Base-by-base conservation (phyloP, 768 basidiomycete species). In the Trichaptum fuscoviolaceum region DNA sequence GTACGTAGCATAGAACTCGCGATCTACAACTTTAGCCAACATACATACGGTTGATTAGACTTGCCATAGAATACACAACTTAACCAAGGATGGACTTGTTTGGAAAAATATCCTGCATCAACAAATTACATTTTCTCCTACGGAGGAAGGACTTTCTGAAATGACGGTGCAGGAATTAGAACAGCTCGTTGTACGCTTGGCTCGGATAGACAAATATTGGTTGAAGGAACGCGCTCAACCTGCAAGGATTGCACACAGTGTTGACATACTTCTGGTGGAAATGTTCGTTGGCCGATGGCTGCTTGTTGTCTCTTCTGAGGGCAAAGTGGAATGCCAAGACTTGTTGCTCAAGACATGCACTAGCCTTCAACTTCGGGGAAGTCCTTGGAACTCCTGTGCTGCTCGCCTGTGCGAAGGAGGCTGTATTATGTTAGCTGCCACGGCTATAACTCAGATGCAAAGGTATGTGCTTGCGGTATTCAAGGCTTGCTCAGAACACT, bases 281-380 rank as follows among this genome's bases (percentile, higher is more conserved):
- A 66, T 84, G 8, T 75, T 82, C 64, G 67, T 78, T 35, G 84
- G 85, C 62, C 73, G 79, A 52, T 86, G 82, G 83, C 73, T 86
- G 23, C 70, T 85, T 15, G 77, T 77, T 15, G 73, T 82, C 2
- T 83, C 82, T 67, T 71, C 71, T 20, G 80, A 82, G 66, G 81
- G 83, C 3, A 66, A 74, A 0, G 69, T 82, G 1, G 75, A 80
- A 61, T 70, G 85, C 0, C 84, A 82, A 78, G 82, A 85, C 69
- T 69, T 77, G 15, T 27, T 69, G 30, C 65, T 68, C 27, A 36
- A 64, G 66, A 72, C 30, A 30, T 59, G 57, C 30, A 58, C 25
- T 18, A 34, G 30, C 23, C 42, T n/a, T 25, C 26, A 65, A 23
- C 20, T 63, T 64, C 63, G 70, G 67, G 27, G 20, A 1, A 66